phyloP scores from a whole-genome alignment of 2,329 filamentous ascomycete species.

The Ophiostoma novo-ulmi region DNA sequence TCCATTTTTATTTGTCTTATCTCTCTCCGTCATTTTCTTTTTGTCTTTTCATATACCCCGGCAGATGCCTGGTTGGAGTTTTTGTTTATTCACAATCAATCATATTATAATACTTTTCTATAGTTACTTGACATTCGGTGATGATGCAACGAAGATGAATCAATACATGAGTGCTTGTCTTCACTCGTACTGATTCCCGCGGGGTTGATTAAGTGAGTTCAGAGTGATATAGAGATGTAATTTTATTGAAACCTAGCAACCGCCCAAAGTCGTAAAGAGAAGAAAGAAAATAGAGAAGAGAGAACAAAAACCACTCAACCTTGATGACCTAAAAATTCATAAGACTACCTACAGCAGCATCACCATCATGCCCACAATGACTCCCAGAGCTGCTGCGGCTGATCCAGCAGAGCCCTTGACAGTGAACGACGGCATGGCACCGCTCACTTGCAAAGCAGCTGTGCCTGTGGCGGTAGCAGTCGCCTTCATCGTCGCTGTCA shows the following conservation, averaged over 20 bases:
- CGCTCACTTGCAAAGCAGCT: neutral
- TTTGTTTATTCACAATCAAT: conserved; percentile 6
- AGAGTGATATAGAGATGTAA: neutral
- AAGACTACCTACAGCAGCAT: neutral
- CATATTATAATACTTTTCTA: neutral
- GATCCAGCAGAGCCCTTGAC: neutral
- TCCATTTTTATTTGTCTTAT: neutral
- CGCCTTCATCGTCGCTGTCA: conserved; percentile 5
- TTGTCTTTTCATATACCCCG: conserved; percentile 6
- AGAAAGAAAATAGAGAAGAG: neutral
- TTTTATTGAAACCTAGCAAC: neutral
- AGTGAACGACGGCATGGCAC: neutral
- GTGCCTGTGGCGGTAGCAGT: conserved; percentile 15
- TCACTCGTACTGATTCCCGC: neutral
- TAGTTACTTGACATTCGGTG: neutral
- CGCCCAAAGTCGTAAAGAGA: neutral
- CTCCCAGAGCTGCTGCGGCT: neutral
- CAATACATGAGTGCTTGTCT: neutral
- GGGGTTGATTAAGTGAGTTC: too few species aligned
- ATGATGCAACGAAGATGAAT: too few species aligned
- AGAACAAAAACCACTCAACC: neutral
- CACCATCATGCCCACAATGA: conserved; percentile 3
- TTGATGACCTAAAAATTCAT: neutral
- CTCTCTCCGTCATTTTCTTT: conserved; percentile 49
- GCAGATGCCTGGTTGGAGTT: conserved; percentile 14